phyloP scores from a whole-genome alignment of 257 asterid species.

The Salvia miltiorrhiza region DNA sequence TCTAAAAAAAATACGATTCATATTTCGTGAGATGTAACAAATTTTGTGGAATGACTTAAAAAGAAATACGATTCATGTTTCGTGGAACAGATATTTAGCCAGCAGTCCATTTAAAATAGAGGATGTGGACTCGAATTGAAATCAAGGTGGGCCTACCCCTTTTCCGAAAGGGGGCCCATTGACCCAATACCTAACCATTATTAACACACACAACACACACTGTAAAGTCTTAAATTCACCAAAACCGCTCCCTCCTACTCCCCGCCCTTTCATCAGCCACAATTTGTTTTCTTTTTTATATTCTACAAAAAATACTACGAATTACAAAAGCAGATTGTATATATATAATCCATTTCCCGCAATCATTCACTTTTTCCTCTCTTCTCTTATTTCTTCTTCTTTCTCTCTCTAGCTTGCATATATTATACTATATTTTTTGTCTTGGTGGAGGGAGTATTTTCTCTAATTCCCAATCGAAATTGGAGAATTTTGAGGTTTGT shows the following conservation, averaged over 20 bases:
- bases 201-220: slow-evolving; percentile 15
- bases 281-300: background rate
- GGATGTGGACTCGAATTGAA: too few species aligned
- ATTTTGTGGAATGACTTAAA: too few species aligned
- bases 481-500: background rate
- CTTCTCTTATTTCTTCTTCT: background rate
- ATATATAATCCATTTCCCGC: slow-evolving; percentile 40
- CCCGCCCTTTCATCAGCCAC: slow-evolving; percentile 19
- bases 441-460: slow-evolving; percentile 19
- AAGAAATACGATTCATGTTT: too few species aligned
- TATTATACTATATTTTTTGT: background rate
- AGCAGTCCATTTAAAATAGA: too few species aligned
- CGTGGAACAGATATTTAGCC: too few species aligned
- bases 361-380: slow-evolving; percentile 35
- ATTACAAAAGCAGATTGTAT: background rate
- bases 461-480: slow-evolving; percentile 21
- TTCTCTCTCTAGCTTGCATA: slow-evolving; percentile 4
- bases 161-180: background rate
- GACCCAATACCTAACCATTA: slow-evolving; percentile 16
- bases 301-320: background rate
- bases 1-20: too few species aligned
- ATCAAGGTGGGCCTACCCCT: too few species aligned
- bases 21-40: too few species aligned
- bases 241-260: slow-evolving; percentile 20
- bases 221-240: slow-evolving; percentile 10